Evolutionary conservation across 164 flowering plant species (phyloP), one percentile per base, ranked within the genome.

Genomic region (Akebia trifoliata): DNA sequence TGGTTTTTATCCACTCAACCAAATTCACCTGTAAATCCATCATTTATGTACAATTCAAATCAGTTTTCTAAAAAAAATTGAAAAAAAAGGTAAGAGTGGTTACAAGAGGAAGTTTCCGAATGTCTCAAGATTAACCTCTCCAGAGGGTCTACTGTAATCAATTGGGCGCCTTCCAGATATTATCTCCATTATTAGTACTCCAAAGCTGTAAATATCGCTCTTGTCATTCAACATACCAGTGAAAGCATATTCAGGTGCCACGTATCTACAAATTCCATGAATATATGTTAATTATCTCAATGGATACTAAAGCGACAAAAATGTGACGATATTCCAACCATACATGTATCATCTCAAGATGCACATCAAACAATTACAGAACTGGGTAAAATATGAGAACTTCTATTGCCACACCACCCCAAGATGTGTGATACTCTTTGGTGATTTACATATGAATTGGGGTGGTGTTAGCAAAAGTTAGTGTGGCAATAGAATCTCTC

Each of bases 221-320:
- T 80, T 87, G 71, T 90, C 98, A 60, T 74, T 90, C 73, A 93
- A 71, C 98, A 93, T 87, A 45, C 98, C 98, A 31, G 98, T 90
- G 74, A 95, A 83, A 52, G 98, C 98, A 75, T 93, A 89, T 66
- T 93, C 98, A 12, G 98, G 98, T 15, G 98, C 97, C 45, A 93
- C 97, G 71, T 93, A 93, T 30, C 98, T 93, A 55, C 49, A 62
- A 59, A 69, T 25, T 25, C 38, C 24, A 25, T 35, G 24, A 56
- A 6, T 28, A 21, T 15, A 10, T 9, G 2, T 40, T 4, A 40
- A 38, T 36, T 17, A 39, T 29, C 29, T 7, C 10, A 14, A 15
- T 1, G 12, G 1, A n/a, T 25, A 5, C 32, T 30, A 12, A 25
- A n/a, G n/a, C n/a, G n/a, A n/a, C n/a, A n/a, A n/a, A n/a, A n/a